A percentile compares a stretch with the other conserved stretches of the same genome.
These are phyloP conservation scores for Chalaropsis ovoidea DNA, from an alignment of 2,329 filamentous ascomycete genomes.

Conservation along the genomic window DNA sequence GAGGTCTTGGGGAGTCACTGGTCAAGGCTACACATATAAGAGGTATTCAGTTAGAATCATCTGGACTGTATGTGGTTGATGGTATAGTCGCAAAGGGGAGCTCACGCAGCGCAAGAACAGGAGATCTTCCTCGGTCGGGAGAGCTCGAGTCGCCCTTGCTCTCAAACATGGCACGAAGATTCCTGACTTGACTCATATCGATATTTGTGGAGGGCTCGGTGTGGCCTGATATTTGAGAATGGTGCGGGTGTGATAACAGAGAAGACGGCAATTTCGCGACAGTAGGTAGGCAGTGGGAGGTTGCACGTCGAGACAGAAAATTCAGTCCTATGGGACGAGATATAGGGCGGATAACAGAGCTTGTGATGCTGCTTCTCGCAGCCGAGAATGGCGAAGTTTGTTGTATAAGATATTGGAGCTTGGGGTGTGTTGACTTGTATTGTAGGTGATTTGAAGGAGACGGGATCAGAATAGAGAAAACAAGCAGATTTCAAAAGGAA, in stretches of 20 bases:
- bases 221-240: slow-evolving; percentile 13
- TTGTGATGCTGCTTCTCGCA: slow-evolving; percentile 1
- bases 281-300: not conserved
- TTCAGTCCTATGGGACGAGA: not conserved
- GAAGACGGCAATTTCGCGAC: not conserved
- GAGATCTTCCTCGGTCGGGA: slow-evolving; percentile 60
- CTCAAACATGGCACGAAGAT: slow-evolving; percentile 73
- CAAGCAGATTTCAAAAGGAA: not conserved
- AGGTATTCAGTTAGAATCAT: slow-evolving; percentile 23
- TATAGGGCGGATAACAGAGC: not conserved
- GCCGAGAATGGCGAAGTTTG: not conserved
- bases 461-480: not conserved
- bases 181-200: slow-evolving; percentile 59
- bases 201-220: slow-evolving; percentile 28
- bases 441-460: not conserved
- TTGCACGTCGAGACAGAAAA: not conserved
- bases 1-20: slow-evolving; percentile 48
- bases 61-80: slow-evolving; percentile 29
- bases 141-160: slow-evolving; percentile 47
- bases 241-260: not conserved
- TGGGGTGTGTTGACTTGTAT: not conserved
- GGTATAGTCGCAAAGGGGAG: slow-evolving; percentile 28
- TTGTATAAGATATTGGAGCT: not conserved
- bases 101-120: slow-evolving; percentile 42
- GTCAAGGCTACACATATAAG: not conserved